A percentile compares a stretch with the other conserved stretches of the same genome.
Conservation (phyloP, 495 filamentous ascomycete genomes). For the Hypoxylon lienhwacheense region DNA sequence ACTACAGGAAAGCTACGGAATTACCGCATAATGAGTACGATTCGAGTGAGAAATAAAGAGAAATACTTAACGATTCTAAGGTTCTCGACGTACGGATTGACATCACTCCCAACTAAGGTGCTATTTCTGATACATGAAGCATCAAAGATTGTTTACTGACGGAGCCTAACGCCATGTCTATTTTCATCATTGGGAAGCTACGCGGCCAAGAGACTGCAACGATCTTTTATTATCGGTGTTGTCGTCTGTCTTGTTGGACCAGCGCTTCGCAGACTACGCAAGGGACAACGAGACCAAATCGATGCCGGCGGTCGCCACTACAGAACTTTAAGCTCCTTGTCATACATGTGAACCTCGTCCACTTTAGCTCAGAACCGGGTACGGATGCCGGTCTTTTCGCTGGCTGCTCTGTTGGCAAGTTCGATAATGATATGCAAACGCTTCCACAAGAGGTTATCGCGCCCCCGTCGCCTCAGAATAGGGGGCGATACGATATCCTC, state of each 20-base stretch:
- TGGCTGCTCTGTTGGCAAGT: neutral
- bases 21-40: neutral
- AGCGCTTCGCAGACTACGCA: neutral
- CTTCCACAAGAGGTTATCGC: neutral
- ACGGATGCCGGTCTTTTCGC: neutral
- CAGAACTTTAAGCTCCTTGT: neutral
- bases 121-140: neutral
- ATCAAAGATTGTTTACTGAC: neutral
- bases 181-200: neutral
- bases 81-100: neutral
- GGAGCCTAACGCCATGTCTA: neutral
- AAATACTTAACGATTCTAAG: neutral
- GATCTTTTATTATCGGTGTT: neutral
- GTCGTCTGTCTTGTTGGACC: neutral
- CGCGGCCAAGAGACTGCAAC: neutral
- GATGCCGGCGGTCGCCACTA: neutral
- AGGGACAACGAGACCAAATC: neutral
- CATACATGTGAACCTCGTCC: neutral
- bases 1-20: no score
- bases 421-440: constrained; percentile 1
- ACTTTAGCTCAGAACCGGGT: neutral
- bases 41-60: neutral
- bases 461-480: neutral
- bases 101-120: neutral
- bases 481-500: neutral